These are phyloP conservation scores for Imleria badia DNA, from an alignment of 768 basidiomycete genomes.

Conservation along the genomic window DNA sequence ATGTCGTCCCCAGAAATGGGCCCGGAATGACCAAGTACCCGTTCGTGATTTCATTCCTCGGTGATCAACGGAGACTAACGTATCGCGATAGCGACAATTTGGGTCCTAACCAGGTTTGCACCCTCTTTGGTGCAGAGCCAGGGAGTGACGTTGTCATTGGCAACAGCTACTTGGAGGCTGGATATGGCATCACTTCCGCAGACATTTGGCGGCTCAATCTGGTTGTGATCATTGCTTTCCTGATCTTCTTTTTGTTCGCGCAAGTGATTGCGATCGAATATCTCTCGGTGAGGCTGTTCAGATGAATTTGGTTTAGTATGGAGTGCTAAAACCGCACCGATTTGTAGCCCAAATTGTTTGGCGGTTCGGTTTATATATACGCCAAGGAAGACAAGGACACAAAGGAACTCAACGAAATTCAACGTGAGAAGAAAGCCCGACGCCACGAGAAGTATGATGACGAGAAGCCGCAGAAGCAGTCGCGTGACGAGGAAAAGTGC, in stretches of 20 bases:
- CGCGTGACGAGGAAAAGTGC: conserved; percentile 15
- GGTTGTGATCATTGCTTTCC: conserved; percentile 67
- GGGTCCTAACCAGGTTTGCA: conserved; percentile 75
- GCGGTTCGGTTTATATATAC: conserved; percentile 52
- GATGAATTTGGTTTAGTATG: not conserved
- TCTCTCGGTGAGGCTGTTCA: conserved; percentile 47
- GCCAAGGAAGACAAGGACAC: conserved; percentile 58
- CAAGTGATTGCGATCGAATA: conserved; percentile 69
- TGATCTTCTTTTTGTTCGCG: conserved; percentile 65
- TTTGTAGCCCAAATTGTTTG: conserved; percentile 31
- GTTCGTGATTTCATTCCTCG: conserved; percentile 35
- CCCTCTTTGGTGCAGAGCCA: conserved; percentile 60
- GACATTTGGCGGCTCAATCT: conserved; percentile 71
- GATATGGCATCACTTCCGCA: conserved; percentile 45
- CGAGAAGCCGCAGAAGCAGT: conserved; percentile 22
- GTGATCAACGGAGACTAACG: conserved; percentile 3
- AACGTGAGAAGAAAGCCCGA: conserved; percentile 52
- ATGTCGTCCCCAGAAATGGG: conserved; percentile 65
- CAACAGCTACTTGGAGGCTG: conserved; percentile 56
- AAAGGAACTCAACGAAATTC: conserved; percentile 52
- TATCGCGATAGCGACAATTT: conserved; percentile 42
- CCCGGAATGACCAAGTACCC: conserved; percentile 59
- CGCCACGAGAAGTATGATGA: conserved; percentile 33
- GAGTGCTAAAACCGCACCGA: not conserved
- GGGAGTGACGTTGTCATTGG: conserved; percentile 61